Evolutionary conservation across 495 filamentous ascomycete species (phyloP).

Genomic region (Patellaria atrata): DNA sequence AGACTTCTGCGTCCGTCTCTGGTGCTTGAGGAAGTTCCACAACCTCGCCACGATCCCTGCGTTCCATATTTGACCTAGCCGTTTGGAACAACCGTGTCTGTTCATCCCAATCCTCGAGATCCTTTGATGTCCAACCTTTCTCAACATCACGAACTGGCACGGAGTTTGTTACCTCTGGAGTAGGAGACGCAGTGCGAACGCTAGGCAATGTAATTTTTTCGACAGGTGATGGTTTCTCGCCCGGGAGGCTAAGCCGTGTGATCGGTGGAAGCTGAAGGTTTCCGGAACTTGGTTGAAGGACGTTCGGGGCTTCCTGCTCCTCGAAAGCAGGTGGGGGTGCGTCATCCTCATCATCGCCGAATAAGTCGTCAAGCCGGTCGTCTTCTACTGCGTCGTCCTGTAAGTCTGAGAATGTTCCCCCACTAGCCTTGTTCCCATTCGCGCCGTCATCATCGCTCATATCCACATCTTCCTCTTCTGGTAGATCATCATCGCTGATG

Average conservation of each 20-base stretch:
- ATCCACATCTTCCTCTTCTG: conserved; percentile 46
- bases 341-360: conserved; percentile 38
- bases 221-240: too few species aligned
- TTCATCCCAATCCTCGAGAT: conserved; percentile 27
- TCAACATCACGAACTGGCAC: conserved; percentile 18
- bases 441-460: conserved; percentile 4
- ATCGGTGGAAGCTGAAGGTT: too few species aligned
- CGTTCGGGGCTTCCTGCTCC: conserved; percentile 27
- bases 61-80: conserved; percentile 1
- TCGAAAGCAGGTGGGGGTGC: conserved; percentile 29
- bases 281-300: conserved; percentile 23
- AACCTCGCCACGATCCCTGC: conserved; percentile 6
- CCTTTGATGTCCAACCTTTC: conserved; percentile 21
- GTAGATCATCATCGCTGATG: conserved; percentile 57
- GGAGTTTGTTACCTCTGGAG: too few species aligned
- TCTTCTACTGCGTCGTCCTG: conserved; percentile 10
- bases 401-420: conserved; percentile 22
- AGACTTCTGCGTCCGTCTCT: conserved; percentile 49
- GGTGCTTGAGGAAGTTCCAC: conserved; percentile 41
- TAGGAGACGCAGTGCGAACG: too few species aligned
- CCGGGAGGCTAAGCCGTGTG: too few species aligned
- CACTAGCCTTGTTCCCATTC: conserved; percentile 7
- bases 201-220: too few species aligned
- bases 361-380: conserved; percentile 20
- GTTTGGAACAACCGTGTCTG: conserved; percentile 18